Percentiles rank a stretch among this genome's conserved stretches.
phyloP scores from a whole-genome alignment of 2,329 filamentous ascomycete species.

The Clonostachys solani region DNA sequence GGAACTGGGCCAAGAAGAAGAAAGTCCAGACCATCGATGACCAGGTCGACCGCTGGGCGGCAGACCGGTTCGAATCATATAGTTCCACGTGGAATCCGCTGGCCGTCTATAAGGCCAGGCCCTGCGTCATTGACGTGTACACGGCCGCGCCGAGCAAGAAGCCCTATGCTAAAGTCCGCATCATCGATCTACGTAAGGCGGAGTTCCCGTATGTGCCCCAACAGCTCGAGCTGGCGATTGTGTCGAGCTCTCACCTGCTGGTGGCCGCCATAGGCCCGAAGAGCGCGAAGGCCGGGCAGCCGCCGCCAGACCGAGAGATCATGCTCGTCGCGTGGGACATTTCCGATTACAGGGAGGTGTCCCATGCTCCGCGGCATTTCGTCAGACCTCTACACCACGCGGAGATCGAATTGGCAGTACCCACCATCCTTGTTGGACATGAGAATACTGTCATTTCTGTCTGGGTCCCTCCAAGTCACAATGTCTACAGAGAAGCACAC shows the following conservation, averaged over 20 bases:
- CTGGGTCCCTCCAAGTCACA: slow-evolving; percentile 26
- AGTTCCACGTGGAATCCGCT: slow-evolving; percentile 24
- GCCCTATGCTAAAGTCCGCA: slow-evolving; percentile 24
- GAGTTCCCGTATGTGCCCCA: slow-evolving; percentile 30
- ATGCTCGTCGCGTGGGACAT: slow-evolving; percentile 34
- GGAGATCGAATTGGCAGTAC: slow-evolving; percentile 32
- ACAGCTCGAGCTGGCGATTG: slow-evolving; percentile 32
- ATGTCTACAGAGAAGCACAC: slow-evolving; percentile 8
- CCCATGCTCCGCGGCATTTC: slow-evolving; percentile 26
- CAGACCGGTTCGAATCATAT: slow-evolving; percentile 25
- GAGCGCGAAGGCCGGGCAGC: slow-evolving; percentile 27
- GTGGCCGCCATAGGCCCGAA: slow-evolving; percentile 30
- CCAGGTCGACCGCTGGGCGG: slow-evolving; percentile 28
- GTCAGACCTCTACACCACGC: slow-evolving; percentile 28
- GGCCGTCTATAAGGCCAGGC: slow-evolving; percentile 26
- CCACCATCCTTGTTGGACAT: slow-evolving; percentile 26
- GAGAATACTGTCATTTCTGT: slow-evolving; percentile 31
- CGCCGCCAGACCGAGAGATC: slow-evolving; percentile 29
- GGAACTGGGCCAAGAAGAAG: slow-evolving; percentile 32
- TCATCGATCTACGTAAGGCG: slow-evolving; percentile 26
- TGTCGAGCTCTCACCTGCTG: slow-evolving; percentile 29
- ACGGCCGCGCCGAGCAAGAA: slow-evolving; percentile 23
- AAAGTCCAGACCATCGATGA: slow-evolving; percentile 28
- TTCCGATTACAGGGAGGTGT: slow-evolving; percentile 12
- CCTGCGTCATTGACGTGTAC: slow-evolving; percentile 24